Percentiles rank a stretch among this genome's conserved stretches.
Evolutionary conservation across 768 basidiomycete species (phyloP).

Genomic region (Exsudoporus frostii): DNA sequence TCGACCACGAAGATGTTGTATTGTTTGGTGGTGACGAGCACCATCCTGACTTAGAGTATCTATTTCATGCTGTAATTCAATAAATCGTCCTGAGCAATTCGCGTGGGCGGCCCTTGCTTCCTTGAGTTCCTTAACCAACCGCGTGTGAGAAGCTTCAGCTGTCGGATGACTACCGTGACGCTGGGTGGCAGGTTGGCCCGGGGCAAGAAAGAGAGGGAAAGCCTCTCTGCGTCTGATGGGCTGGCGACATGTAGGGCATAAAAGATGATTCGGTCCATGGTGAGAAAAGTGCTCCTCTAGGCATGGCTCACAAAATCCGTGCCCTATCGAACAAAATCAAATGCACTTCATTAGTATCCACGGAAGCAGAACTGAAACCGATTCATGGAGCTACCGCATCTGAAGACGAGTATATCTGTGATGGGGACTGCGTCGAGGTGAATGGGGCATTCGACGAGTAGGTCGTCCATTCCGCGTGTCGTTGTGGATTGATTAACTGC

Average conservation of each 20-base stretch:
- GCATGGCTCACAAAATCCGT: slow-evolving; percentile 33
- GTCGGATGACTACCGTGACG: not conserved
- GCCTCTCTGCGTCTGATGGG: slow-evolving; percentile 26
- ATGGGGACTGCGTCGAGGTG: slow-evolving; percentile 29
- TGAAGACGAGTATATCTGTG: slow-evolving; percentile 29
- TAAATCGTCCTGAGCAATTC: slow-evolving; percentile 7
- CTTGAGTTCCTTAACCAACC: slow-evolving; percentile 12
- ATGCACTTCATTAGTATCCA: slow-evolving; percentile 9
- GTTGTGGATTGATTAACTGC: not conserved
- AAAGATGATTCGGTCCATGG: slow-evolving; percentile 1
- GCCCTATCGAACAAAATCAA: slow-evolving; percentile 23
- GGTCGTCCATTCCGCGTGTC: slow-evolving; percentile 13
- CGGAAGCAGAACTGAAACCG: not conserved
- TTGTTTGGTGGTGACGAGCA: slow-evolving; percentile 4
- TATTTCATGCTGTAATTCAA: slow-evolving; percentile 13
- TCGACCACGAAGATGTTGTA: slow-evolving; percentile 16
- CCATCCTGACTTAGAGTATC: slow-evolving; percentile 5
- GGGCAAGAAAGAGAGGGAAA: slow-evolving; percentile 25
- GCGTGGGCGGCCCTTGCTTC: slow-evolving; percentile 13
- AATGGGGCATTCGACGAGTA: slow-evolving; percentile 32
- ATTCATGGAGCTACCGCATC: slow-evolving; percentile 25
- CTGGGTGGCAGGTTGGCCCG: slow-evolving; percentile 11
- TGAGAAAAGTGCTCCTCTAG: slow-evolving; percentile 21
- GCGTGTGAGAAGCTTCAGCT: slow-evolving; percentile 6
- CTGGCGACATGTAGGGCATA: slow-evolving; percentile 32